These are phyloP conservation scores for Penicillium paxilli DNA, from an alignment of 495 filamentous ascomycete genomes.

Conservation along the genomic window DNA sequence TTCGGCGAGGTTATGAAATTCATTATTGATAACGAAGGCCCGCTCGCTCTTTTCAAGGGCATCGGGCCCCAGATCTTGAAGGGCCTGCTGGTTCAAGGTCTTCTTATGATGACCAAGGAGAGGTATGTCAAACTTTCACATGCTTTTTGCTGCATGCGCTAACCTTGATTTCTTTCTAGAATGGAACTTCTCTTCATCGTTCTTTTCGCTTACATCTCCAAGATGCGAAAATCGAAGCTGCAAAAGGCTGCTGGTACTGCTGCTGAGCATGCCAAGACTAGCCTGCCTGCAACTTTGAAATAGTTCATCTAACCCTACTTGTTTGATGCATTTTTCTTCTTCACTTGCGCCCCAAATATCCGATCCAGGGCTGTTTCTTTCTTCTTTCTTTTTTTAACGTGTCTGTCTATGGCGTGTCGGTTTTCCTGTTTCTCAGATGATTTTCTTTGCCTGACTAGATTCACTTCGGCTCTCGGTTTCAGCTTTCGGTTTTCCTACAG, in stretches of 20 bases:
- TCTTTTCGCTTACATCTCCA: conserved; percentile 77
- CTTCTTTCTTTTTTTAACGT: conserved; percentile 13
- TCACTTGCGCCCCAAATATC: conserved; percentile 3
- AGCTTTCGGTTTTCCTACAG: conserved; percentile 1
- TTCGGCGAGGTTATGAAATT: conserved; percentile 95
- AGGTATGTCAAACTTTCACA: conserved; percentile 55
- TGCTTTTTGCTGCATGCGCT: conserved; percentile 32
- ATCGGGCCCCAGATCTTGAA: conserved; percentile 94
- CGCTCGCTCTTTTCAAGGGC: conserved; percentile 86
- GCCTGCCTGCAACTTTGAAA: conserved; percentile 47
- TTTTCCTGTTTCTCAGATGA: conserved; percentile 10
- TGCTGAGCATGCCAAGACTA: conserved; percentile 40
- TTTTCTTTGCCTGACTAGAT: conserved; percentile 21
- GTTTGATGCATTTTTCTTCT: background rate
- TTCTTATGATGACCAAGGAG: conserved; percentile 99
- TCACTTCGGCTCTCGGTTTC: conserved; percentile 3
- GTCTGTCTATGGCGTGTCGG: conserved; percentile 26
- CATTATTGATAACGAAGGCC: conserved; percentile 85
- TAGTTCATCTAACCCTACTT: conserved; percentile 14
- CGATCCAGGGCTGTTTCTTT: conserved; percentile 6
- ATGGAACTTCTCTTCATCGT: conserved; percentile 90
- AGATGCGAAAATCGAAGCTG: conserved; percentile 69
- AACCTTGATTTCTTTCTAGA: conserved; percentile 47
- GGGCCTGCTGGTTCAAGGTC: conserved; percentile 88
- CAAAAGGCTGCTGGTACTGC: conserved; percentile 58